Base-by-base conservation (phyloP, 768 basidiomycete genomes). In the Lepiota subincarnata region DNA sequence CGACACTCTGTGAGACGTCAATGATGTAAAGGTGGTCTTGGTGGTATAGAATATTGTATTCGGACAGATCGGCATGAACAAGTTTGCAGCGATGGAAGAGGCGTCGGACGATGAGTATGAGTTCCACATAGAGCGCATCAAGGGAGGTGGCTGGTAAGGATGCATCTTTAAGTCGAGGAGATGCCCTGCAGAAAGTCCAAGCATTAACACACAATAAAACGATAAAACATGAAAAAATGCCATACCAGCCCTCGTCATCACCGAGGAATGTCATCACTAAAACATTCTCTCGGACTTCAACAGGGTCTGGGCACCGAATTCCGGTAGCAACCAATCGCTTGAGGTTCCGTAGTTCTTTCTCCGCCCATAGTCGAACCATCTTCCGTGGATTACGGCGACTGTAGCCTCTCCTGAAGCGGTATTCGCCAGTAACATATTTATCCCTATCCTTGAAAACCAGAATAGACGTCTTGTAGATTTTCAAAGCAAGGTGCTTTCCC, bases 401-500 rank as follows among this genome's bases (percentile, higher is more conserved):
- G 69, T 92, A 92, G 20, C 95, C 95, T 52, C 86, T 81, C 44
- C 92, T 79, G 73, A 98, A 98, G n/a, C 97, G 86, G 67, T 89
- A 86, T 68, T 98, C 96, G 47, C 97, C 97, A 0, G 89, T 85
- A 37, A 98, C 94, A 68, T 99, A 99, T 54, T 89, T 87, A 62
- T 95, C 92, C n/a, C 97, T 84, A 59, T 98, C 92, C 68, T 98
- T 96, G 78, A 99, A 99, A 7, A 93, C 78, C 7, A 99, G 83
- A 58, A 99, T 98, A 20, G 94, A 97, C 1, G 97, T 99, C 67
- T 98, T 97, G 77, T 95, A 99, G 55, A 99, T 93, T 68, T 99
- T 99, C 55, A 98, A 80, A 0, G 97, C 97, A 39, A 97, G 74
- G 63, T 96, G 91, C 1, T 62, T 61, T 26, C 67, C 65, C 31